A percentile compares a stretch with the other conserved stretches of the same genome.
phyloP scores from a whole-genome alignment of 176 grass and related monocot species.

The Oryza nivara region DNA sequence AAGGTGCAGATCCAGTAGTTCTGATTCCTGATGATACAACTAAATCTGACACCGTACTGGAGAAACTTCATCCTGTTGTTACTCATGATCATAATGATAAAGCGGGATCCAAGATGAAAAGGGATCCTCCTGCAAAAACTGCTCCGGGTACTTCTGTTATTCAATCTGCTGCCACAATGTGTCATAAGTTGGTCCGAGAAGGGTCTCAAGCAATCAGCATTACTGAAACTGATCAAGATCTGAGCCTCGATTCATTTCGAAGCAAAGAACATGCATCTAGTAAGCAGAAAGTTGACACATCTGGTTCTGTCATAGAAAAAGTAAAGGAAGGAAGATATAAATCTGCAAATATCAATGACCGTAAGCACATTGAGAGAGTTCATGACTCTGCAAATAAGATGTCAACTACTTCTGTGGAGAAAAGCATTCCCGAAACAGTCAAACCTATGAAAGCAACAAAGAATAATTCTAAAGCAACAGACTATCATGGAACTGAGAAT shows the following conservation, averaged over 20 bases:
- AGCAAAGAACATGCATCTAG: slow-evolving; percentile 19
- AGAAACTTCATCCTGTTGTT: background rate
- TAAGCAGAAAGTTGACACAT: background rate
- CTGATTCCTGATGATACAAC: slow-evolving; percentile 7
- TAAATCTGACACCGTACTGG: background rate
- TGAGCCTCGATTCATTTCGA: background rate
- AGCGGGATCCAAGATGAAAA: background rate
- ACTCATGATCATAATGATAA: slow-evolving; percentile 14
- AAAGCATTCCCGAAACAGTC: background rate
- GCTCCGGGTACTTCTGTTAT: background rate
- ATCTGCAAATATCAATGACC: background rate
- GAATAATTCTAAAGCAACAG: background rate
- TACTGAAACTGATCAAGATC: slow-evolving; percentile 24
- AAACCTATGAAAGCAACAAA: background rate
- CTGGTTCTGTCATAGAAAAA: background rate
- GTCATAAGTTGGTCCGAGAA: slow-evolving; percentile 25
- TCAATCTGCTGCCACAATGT: slow-evolving; percentile 24
- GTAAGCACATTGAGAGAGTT: background rate
- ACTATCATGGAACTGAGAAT: background rate
- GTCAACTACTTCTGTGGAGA: background rate
- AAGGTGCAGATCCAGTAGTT: slow-evolving; percentile 23
- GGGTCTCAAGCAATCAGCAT: slow-evolving; percentile 25
- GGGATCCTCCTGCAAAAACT: background rate
- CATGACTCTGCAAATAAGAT: background rate
- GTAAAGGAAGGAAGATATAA: background rate